Conservation (phyloP, 768 basidiomycete genomes). For the Phallus indusiatus region DNA sequence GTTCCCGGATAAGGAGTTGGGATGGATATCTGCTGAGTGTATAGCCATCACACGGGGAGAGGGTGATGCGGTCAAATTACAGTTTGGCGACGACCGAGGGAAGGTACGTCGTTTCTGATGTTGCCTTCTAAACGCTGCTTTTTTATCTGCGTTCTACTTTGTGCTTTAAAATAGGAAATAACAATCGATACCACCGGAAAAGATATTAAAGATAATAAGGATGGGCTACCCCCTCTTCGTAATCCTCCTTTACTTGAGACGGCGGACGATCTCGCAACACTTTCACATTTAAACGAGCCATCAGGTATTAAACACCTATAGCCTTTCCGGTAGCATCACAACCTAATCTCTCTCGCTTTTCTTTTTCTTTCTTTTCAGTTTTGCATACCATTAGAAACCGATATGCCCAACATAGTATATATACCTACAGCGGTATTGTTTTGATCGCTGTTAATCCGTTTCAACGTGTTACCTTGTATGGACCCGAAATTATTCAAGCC, state of each 20-base stretch:
- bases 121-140: constrained; percentile 1
- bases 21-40: constrained; percentile 90
- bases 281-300: constrained; percentile 97
- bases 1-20: constrained; percentile 91
- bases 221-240: constrained; percentile 81
- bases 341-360: too few relatives aligned
- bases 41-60: constrained; percentile 48
- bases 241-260: constrained; percentile 96
- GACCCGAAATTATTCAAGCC: constrained; percentile 93
- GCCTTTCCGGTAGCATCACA: background rate
- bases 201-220: constrained; percentile 71
- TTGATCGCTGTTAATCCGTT: constrained; percentile 99
- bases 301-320: constrained; percentile 46
- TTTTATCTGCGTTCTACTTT: background rate
- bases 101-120: constrained; percentile 46
- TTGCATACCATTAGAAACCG: constrained; percentile 95
- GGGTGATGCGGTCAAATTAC: constrained; percentile 72
- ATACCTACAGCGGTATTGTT: constrained; percentile 98
- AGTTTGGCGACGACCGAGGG: constrained; percentile 84
- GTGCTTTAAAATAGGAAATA: constrained; percentile 51
- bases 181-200: constrained; percentile 68
- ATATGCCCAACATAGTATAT: constrained; percentile 95
- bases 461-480: constrained; percentile 94
- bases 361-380: constrained; percentile 45
- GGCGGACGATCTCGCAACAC: constrained; percentile 94